Conservation (phyloP, 768 basidiomycete species). For the Mycena rebaudengoi region DNA sequence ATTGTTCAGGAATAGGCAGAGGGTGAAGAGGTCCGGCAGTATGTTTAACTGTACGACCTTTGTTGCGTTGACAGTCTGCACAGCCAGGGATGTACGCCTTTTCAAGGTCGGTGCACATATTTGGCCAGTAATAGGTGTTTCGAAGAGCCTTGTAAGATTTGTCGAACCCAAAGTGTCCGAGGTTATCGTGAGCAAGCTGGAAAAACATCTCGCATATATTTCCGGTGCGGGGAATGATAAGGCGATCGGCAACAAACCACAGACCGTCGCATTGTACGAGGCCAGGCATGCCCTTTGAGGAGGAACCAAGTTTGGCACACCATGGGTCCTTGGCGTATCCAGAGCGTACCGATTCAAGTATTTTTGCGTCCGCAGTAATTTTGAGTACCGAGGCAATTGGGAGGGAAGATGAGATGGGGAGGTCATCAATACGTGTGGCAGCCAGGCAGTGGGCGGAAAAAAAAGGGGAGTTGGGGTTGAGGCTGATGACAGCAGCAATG, state of each 20-base stretch:
- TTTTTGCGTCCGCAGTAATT: neutral
- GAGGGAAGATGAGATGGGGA: neutral
- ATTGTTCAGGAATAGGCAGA: constrained; percentile 28
- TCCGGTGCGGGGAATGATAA: neutral
- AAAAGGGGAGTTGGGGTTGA: neutral
- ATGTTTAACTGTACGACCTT: constrained; percentile 22
- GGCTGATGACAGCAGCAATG: neutral
- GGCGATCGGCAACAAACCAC: neutral
- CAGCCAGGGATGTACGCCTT: constrained; percentile 34
- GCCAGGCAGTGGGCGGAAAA: neutral
- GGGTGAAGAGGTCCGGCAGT: constrained; percentile 36
- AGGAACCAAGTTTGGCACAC: constrained; percentile 7
- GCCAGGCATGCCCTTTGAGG: neutral
- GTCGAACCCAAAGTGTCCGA: constrained; percentile 28
- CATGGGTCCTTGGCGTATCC: constrained; percentile 14
- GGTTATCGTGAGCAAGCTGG: constrained; percentile 24
- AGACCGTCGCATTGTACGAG: neutral
- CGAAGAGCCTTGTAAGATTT: constrained; percentile 24
- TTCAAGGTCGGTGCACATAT: constrained; percentile 17
- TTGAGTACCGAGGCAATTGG: neutral
- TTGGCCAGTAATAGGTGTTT: constrained; percentile 24
- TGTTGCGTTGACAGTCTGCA: constrained; percentile 43
- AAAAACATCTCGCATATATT: constrained; percentile 13
- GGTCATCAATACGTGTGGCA: neutral
- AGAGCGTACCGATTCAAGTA: neutral